Evolutionary conservation across 2,329 filamentous ascomycete species (phyloP), one percentile per base, ranked within the genome.

Genomic region (Xylariaceae sp.): DNA sequence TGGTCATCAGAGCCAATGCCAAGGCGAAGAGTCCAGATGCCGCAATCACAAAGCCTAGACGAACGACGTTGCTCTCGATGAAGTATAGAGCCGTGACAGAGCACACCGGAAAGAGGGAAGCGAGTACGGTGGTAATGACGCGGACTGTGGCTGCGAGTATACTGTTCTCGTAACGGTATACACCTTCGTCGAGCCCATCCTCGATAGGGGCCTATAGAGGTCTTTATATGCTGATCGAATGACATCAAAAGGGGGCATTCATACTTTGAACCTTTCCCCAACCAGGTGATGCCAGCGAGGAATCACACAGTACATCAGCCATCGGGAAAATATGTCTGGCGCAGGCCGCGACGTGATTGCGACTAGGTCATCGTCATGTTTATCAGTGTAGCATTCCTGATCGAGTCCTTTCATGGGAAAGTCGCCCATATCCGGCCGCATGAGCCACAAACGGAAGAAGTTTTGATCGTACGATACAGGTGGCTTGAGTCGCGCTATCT

Each of bases 121-220:
- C 39, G 14, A 41, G 39, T 14, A 41, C 39, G 5, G 39, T 41
- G 18, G 39, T 15, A 18, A 41, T 11, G 39, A 41, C 17, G 18
- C 39, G 39, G 39, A 41, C 18, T 5, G 39, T 19, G 19, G 39
- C 39, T 41, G 39, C 39, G 39, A 41, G 39, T 41, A 41, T 41
- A 41, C 39, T 27, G 39, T 41, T 41, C 39, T 41, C 39, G 14
- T 41, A 41, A 18, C 39, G 39, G 14, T 41, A 41, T 41, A 41
- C 39, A 41, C 39, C 39, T 41, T 41, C 5, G 14, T 41, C 39
- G 14, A 41, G 39, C 39, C 39, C 39, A 27, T 41, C 39, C 18
- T 41, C 39, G 39, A 41, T 41, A 27, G 39, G 39, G 39, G 39
- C 18, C 39, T 41, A 18, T 41, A 18, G 39, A 27, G 18, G 18